phyloP scores from a whole-genome alignment of 2,329 filamentous ascomycete genomes.

The Apiospora sp. region DNA sequence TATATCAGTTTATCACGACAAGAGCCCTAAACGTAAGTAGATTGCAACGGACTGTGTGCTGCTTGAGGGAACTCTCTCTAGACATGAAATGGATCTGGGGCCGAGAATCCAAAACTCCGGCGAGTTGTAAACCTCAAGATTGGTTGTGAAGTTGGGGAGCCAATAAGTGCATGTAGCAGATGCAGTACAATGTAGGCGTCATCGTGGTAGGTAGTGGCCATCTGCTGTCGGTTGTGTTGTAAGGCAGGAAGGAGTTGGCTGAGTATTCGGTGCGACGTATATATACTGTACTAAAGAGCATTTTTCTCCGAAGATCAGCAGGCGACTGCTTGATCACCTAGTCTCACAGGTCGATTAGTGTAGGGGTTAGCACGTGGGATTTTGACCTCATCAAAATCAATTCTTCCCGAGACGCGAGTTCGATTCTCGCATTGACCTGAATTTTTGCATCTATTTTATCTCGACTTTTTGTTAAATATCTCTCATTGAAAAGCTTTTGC shows the following conservation, averaged over 20 bases:
- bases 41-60: too few relatives aligned
- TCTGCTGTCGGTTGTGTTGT: neutral
- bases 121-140: too few relatives aligned
- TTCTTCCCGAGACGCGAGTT: slow-evolving; percentile 22
- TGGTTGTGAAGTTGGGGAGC: too few relatives aligned
- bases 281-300: neutral
- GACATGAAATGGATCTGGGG: too few relatives aligned
- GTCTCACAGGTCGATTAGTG: slow-evolving; percentile 13
- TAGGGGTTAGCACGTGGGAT: slow-evolving; percentile 22
- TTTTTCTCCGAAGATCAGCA: slow-evolving; percentile 19
- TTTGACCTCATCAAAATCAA: slow-evolving; percentile 21
- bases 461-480: neutral
- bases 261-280: neutral
- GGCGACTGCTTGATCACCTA: neutral
- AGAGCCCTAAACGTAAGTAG: too few relatives aligned
- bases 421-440: slow-evolving; percentile 14
- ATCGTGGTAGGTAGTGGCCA: neutral
- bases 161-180: too few relatives aligned
- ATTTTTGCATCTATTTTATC: neutral
- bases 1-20: too few relatives aligned
- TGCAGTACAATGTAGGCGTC: neutral
- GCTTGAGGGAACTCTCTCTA: too few relatives aligned
- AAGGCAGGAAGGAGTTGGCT: too few relatives aligned
- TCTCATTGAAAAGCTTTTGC: neutral
- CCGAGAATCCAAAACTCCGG: too few relatives aligned